These are phyloP conservation scores for Arctium lappa DNA, from an alignment of 129 eudicot genomes.

Conservation along the genomic window DNA sequence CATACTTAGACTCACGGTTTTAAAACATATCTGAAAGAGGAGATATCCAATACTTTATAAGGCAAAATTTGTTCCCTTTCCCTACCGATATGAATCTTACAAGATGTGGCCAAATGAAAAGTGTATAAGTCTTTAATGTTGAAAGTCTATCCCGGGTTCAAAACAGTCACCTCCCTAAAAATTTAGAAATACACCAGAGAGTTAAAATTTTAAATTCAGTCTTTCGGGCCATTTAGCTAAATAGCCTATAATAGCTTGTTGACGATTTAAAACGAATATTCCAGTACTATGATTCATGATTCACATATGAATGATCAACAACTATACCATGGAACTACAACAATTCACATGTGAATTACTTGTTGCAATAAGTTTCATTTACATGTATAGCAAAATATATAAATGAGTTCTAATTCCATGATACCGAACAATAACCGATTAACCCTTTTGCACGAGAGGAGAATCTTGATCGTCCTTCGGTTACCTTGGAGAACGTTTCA, in stretches of 20 bases:
- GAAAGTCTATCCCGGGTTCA: not conserved
- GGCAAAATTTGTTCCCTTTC: too few relatives aligned
- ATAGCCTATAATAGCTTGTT: too few relatives aligned
- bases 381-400: constrained; percentile 6
- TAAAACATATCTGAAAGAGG: too few relatives aligned
- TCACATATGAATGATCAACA: not conserved
- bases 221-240: too few relatives aligned
- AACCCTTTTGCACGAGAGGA: not conserved
- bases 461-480: constrained; percentile 10
- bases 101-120: too few relatives aligned
- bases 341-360: not conserved
- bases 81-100: too few relatives aligned
- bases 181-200: not conserved
- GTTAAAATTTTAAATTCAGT: too few relatives aligned
- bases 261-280: not conserved
- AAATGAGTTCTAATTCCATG: not conserved
- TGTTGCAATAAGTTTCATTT: constrained; percentile 5
- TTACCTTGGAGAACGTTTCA: constrained; percentile 47
- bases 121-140: too few relatives aligned
- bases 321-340: not conserved
- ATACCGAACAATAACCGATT: not conserved
- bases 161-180: not conserved
- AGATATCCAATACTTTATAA: too few relatives aligned
- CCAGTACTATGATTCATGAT: not conserved
- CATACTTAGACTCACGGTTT: too few relatives aligned